Evolutionary conservation across 75 land plant genomes (phyloP).

Genomic region (Picea sitchensis): DNA sequence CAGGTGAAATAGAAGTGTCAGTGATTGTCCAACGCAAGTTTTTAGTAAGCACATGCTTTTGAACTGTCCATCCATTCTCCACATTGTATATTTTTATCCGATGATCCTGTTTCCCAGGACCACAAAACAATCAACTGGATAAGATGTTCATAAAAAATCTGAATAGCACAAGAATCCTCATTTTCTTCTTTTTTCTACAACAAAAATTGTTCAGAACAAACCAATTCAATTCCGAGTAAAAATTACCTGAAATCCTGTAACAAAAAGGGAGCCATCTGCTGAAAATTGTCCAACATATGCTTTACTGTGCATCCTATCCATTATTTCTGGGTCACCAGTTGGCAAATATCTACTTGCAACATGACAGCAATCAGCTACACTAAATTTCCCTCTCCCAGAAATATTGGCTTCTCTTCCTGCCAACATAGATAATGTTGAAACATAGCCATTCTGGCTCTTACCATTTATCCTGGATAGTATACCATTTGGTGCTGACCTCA

Average conservation of each 20-base stretch:
- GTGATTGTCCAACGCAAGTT: constrained; percentile 89
- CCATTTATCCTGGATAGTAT: constrained; percentile 9
- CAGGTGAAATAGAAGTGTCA: constrained; percentile 89
- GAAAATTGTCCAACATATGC: constrained; percentile 93
- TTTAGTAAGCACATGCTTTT: constrained; percentile 68
- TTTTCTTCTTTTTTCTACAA: neutral
- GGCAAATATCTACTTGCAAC: constrained; percentile 70
- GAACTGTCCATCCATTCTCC: constrained; percentile 65
- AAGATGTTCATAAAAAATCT: neutral
- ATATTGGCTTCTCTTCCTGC: constrained; percentile 58
- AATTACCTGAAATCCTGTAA: constrained; percentile 87
- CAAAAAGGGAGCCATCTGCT: constrained; percentile 77
- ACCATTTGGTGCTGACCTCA: constrained; percentile 39
- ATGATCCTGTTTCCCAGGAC: constrained; percentile 48
- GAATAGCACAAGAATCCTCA: neutral
- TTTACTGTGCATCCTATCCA: constrained; percentile 56
- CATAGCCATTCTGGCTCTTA: constrained; percentile 14
- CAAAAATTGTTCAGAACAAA: neutral
- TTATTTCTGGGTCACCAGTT: constrained; percentile 50
- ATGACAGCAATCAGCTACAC: constrained; percentile 68
- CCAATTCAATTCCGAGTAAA: neutral
- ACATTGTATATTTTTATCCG: constrained; percentile 76
- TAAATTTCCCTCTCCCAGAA: constrained; percentile 64
- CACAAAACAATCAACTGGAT: constrained; percentile 4
- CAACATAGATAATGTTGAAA: constrained; percentile 63